A percentile compares a stretch with the other conserved stretches of the same genome.
phyloP scores from a whole-genome alignment of 495 filamentous ascomycete species.

The Aspergillus conjunctus region DNA sequence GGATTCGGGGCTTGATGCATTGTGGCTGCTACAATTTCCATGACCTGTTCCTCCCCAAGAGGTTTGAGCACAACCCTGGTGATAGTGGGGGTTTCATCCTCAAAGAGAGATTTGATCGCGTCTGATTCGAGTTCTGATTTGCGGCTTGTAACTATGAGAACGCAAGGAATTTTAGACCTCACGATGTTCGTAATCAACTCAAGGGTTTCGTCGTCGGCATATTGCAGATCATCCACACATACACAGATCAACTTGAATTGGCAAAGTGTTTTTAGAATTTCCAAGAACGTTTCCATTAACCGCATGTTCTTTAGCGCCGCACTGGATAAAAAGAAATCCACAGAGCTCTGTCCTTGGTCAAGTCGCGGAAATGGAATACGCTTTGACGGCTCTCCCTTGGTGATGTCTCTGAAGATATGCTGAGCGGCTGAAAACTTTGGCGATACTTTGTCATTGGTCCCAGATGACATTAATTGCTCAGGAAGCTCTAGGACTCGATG shows the following conservation, averaged over 20 bases:
- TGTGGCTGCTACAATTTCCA: conserved; percentile 74
- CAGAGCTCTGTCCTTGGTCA: conserved; percentile 55
- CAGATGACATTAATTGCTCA: conserved; percentile 63
- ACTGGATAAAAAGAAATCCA: conserved; percentile 71
- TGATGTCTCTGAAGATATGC: conserved; percentile 32
- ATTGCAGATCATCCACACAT: conserved; percentile 83
- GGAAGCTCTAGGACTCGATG: conserved; percentile 78
- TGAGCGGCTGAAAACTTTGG: conserved; percentile 35
- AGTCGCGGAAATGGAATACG: conserved; percentile 38
- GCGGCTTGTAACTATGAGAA: conserved; percentile 65
- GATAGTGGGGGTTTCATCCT: conserved; percentile 47
- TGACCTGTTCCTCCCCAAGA: conserved; percentile 71
- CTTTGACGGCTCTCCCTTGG: conserved; percentile 40
- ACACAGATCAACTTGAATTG: conserved; percentile 79
- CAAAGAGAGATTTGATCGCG: conserved; percentile 44
- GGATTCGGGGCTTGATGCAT: conserved; percentile 54
- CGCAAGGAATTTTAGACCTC: conserved; percentile 69
- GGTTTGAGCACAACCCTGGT: conserved; percentile 68
- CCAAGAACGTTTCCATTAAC: conserved; percentile 79
- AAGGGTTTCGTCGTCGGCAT: conserved; percentile 80
- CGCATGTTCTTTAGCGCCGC: conserved; percentile 73
- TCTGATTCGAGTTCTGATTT: conserved; percentile 45
- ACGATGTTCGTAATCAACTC: conserved; percentile 79
- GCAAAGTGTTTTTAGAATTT: conserved; percentile 77
- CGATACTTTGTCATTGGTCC: conserved; percentile 44